These are phyloP conservation scores for Yamadazyma diospyri DNA, from an alignment of 1,139 yeast species.

Conservation along the genomic window DNA sequence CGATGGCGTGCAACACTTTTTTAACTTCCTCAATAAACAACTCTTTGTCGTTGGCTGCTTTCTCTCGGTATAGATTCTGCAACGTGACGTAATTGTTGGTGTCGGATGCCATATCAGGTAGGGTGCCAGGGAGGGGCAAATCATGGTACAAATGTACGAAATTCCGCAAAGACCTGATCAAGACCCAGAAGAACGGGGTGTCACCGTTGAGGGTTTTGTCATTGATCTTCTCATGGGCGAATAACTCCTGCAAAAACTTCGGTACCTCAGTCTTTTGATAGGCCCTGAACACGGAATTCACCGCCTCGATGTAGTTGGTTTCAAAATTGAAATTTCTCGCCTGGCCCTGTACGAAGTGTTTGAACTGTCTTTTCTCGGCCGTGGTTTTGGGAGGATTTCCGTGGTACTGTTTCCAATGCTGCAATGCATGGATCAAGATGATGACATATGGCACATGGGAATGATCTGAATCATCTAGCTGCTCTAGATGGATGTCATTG, in stretches of 20 bases:
- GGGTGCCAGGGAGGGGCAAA: slow-evolving; percentile 68
- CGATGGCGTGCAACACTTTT: slow-evolving; percentile 19
- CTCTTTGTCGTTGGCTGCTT: slow-evolving; percentile 51
- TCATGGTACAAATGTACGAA: slow-evolving; percentile 44
- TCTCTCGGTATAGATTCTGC: slow-evolving; percentile 54
- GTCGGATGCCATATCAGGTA: slow-evolving; percentile 90
- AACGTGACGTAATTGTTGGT: slow-evolving; percentile 59
- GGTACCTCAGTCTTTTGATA: slow-evolving; percentile 42
- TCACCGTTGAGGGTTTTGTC: slow-evolving; percentile 16
- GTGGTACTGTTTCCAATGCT: slow-evolving; percentile 38
- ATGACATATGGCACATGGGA: slow-evolving; percentile 76
- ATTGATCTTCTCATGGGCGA: slow-evolving; percentile 14
- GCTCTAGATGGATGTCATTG: slow-evolving; percentile 46
- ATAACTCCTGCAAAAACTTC: slow-evolving; percentile 9
- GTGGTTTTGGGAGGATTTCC: slow-evolving; percentile 40
- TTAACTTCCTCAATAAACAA: slow-evolving; percentile 33
- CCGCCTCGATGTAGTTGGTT: slow-evolving; percentile 72
- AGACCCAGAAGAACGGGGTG: slow-evolving; percentile 55
- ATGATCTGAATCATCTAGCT: slow-evolving; percentile 48
- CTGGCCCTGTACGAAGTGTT: slow-evolving; percentile 32
- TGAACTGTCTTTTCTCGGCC: slow-evolving; percentile 48
- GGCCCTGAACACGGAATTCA: slow-evolving; percentile 52
- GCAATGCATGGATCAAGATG: slow-evolving; percentile 55
- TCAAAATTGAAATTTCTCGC: slow-evolving; percentile 39
- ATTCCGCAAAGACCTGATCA: slow-evolving; percentile 50